Percentiles rank a stretch among this genome's conserved stretches.
These are phyloP conservation scores for Lachancea waltii DNA, from an alignment of 805 yeast species.

Conservation along the genomic window DNA sequence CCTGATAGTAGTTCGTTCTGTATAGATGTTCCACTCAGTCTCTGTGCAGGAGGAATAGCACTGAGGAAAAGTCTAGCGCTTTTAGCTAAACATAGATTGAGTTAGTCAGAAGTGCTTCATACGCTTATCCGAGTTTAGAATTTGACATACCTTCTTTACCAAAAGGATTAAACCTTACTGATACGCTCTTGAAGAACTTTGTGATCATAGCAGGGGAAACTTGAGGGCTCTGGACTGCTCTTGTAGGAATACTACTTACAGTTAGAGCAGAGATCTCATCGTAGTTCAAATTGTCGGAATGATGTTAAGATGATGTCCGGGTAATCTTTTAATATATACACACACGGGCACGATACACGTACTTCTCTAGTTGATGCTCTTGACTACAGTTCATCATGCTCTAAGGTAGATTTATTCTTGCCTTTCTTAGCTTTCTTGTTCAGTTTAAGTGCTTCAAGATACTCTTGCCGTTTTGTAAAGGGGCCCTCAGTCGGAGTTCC, in stretches of 20 bases:
- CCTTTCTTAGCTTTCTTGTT: slow-evolving; percentile 2
- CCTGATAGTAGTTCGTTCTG: slow-evolving; percentile 55
- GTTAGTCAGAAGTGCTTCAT: background rate
- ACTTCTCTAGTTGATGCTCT: slow-evolving; percentile 12
- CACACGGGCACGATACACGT: background rate
- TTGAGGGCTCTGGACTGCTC: background rate
- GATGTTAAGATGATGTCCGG: background rate
- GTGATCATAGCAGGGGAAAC: slow-evolving; percentile 59
- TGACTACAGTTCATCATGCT: slow-evolving; percentile 20
- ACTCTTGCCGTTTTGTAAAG: slow-evolving; percentile 21
- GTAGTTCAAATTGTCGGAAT: background rate
- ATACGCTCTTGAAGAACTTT: slow-evolving; percentile 74
- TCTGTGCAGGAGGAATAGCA: slow-evolving; percentile 70
- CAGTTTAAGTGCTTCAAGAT: slow-evolving; percentile 17
- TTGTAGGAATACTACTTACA: background rate
- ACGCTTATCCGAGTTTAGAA: background rate
- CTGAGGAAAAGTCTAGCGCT: slow-evolving; percentile 74
- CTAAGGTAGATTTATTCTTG: slow-evolving; percentile 1
- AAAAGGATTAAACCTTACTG: slow-evolving; percentile 74
- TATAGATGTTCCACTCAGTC: slow-evolving; percentile 49
- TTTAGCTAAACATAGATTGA: slow-evolving; percentile 41
- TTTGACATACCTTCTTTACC: slow-evolving; percentile 48
- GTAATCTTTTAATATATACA: background rate
- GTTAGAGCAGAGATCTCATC: background rate
- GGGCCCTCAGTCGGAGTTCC: slow-evolving; percentile 32